These are phyloP conservation scores for Kregervanrija fluxuum DNA, from an alignment of 805 yeast genomes.

Conservation along the genomic window DNA sequence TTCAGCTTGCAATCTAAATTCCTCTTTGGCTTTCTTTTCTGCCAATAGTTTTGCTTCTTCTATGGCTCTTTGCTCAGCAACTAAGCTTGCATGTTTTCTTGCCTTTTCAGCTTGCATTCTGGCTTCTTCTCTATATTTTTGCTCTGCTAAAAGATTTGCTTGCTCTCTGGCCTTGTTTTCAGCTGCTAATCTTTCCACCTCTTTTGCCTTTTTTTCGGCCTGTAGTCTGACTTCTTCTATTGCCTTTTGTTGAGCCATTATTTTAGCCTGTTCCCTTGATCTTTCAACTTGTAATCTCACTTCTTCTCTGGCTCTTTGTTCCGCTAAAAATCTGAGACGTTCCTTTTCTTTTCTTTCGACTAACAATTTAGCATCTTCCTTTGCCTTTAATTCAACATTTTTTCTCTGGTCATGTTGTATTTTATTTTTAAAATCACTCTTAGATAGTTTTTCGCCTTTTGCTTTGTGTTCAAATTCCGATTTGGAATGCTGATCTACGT, in stretches of 20 bases:
- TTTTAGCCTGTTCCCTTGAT: neutral
- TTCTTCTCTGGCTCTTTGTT: neutral
- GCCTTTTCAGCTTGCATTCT: neutral
- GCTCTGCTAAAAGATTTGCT: neutral
- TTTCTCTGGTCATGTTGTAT: conserved; percentile 3
- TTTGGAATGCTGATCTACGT: neutral
- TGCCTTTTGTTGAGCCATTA: neutral
- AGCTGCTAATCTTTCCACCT: neutral
- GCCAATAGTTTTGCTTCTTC: neutral
- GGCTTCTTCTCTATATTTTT: neutral
- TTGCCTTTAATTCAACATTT: neutral
- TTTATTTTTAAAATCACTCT: neutral
- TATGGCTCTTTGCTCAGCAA: neutral
- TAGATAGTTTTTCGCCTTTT: conserved; percentile 1
- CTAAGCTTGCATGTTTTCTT: neutral
- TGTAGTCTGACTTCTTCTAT: conserved; percentile 4
- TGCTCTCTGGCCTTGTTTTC: conserved; percentile 1
- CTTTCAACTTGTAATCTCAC: neutral
- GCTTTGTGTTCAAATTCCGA: neutral
- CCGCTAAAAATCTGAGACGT: neutral
- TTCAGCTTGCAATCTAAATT: neutral
- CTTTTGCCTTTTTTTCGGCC: neutral
- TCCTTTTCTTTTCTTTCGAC: conserved; percentile 2
- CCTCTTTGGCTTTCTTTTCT: neutral
- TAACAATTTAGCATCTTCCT: conserved; percentile 1